Percentiles rank a stretch among this genome's conserved stretches.
Conservation (phyloP, 176 grass and related monocot genomes). For the Eleusine indica region DNA sequence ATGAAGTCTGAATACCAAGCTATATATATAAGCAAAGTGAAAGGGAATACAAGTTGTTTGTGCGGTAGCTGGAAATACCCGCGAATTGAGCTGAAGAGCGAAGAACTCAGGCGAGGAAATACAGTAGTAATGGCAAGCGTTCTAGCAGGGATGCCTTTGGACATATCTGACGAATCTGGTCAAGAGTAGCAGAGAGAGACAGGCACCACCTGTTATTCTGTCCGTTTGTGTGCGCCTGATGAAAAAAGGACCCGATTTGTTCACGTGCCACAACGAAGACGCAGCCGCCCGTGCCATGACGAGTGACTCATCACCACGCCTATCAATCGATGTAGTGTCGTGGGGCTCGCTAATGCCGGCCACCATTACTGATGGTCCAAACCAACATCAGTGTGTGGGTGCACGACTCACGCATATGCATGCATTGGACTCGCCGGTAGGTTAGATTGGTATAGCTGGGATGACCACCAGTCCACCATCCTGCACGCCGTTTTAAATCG, state of each 20-base stretch:
- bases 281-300: too few species aligned
- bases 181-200: background rate
- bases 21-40: background rate
- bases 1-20: background rate
- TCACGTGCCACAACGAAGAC: background rate
- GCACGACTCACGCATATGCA: background rate
- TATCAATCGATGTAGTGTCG: too few species aligned
- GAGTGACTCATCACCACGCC: background rate
- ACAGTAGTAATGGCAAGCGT: background rate
- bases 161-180: slow-evolving; percentile 17
- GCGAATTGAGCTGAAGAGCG: background rate
- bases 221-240: background rate
- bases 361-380: background rate
- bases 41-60: background rate
- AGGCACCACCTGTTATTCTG: background rate
- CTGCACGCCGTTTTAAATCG: background rate
- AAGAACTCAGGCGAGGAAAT: background rate
- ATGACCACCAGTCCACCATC: background rate
- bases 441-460: background rate
- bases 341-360: background rate
- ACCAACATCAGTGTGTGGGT: background rate
- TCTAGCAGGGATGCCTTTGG: background rate
- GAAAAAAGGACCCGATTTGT: background rate
- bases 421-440: background rate
- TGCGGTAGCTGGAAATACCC: background rate